phyloP scores from a whole-genome alignment of 2,329 filamentous ascomycete genomes.

The Aspergillus carbonarius region DNA sequence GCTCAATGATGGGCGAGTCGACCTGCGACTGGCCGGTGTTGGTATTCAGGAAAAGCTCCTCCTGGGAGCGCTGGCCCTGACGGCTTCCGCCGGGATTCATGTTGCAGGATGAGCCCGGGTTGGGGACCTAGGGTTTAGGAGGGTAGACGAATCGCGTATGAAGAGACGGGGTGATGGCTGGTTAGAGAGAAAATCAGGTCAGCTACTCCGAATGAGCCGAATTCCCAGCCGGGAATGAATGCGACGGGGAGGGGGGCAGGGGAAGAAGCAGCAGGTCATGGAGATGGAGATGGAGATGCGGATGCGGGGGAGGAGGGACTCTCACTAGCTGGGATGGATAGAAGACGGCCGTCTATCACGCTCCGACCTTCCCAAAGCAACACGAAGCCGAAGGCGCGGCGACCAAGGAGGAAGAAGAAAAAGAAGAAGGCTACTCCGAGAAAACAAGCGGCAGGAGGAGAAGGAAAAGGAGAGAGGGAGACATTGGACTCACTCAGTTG shows the following conservation, averaged over 20 bases:
- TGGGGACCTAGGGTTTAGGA: neutral
- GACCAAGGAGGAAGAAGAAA: too few relatives aligned
- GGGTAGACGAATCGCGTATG: neutral
- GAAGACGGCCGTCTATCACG: neutral
- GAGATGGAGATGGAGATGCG: too few relatives aligned
- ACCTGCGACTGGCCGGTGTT: slow-evolving; percentile 31
- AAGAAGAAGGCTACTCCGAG: neutral
- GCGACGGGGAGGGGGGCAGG: slow-evolving; percentile 2
- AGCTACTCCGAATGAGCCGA: neutral
- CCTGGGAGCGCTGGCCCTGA: slow-evolving; percentile 71
- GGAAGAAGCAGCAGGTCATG: slow-evolving; percentile 11
- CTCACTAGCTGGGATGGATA: neutral
- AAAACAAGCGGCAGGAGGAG: neutral
- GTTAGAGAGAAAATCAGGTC: neutral
- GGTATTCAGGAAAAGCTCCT: slow-evolving; percentile 71
- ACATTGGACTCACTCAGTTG: slow-evolving; percentile 5
- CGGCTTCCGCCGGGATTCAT: slow-evolving; percentile 48
- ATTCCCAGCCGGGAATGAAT: neutral
- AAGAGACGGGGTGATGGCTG: neutral
- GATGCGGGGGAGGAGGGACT: slow-evolving; percentile 6
- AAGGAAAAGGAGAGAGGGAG: neutral
- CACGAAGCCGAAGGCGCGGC: neutral
- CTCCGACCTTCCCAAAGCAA: neutral
- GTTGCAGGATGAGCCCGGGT: slow-evolving; percentile 12
- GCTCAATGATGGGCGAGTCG: slow-evolving; percentile 78